Conservation (phyloP, 495 filamentous ascomycete genomes). For the Trichocladium antarcticum region DNA sequence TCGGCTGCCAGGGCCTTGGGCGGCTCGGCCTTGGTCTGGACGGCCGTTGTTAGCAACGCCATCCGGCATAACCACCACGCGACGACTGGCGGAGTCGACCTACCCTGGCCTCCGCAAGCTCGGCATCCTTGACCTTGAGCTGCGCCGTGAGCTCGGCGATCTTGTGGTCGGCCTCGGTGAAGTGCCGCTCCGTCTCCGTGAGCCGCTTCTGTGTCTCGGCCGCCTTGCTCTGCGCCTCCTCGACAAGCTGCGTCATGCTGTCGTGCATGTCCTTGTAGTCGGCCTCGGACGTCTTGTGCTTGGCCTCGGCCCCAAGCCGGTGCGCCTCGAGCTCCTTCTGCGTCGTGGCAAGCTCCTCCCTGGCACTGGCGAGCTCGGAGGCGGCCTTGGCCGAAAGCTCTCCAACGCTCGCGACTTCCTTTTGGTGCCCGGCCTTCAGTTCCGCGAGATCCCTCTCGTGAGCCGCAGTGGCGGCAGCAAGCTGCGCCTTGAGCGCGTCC, state of each 20-base stretch:
- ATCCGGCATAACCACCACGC: too few relatives aligned
- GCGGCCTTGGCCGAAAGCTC: slow-evolving; percentile 24
- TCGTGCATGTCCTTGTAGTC: slow-evolving; percentile 50
- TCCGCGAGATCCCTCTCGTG: slow-evolving; percentile 15
- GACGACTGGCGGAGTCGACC: background rate
- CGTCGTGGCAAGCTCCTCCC: slow-evolving; percentile 31
- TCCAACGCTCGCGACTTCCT: slow-evolving; percentile 19
- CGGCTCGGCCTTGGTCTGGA: slow-evolving; percentile 23
- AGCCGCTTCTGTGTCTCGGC: slow-evolving; percentile 27
- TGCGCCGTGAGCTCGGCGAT: slow-evolving; percentile 38
- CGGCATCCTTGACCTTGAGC: slow-evolving; percentile 43
- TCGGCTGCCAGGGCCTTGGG: slow-evolving; percentile 33
- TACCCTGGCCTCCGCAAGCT: slow-evolving; percentile 44
- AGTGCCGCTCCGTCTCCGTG: slow-evolving; percentile 2
- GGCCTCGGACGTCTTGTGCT: slow-evolving; percentile 37
- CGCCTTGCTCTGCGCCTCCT: slow-evolving; percentile 39
- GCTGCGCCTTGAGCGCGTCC: slow-evolving; percentile 31
- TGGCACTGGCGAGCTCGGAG: slow-evolving; percentile 25
- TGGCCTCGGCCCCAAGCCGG: slow-evolving; percentile 32
- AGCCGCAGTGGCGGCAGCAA: slow-evolving; percentile 18
- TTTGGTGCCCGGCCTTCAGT: slow-evolving; percentile 31
- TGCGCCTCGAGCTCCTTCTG: slow-evolving; percentile 39
- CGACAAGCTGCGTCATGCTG: slow-evolving; percentile 38
- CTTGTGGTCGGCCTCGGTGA: slow-evolving; percentile 27
- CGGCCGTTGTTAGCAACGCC: background rate